Base-by-base conservation (phyloP, 2,329 filamentous ascomycete genomes). In the Botrytis paeoniae region DNA sequence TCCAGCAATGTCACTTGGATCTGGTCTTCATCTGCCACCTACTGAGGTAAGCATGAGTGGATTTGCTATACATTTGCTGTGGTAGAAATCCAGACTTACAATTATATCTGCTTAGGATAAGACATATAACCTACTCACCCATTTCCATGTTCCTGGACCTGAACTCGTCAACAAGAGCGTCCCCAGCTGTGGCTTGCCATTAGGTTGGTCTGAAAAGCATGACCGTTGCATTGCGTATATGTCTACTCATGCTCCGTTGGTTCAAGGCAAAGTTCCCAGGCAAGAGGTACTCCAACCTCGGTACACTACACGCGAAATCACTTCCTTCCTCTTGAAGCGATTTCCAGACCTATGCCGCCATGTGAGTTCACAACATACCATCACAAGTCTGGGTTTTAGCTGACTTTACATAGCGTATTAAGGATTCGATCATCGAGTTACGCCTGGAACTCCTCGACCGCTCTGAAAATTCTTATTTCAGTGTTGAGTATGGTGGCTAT, bases 221-320 rank as follows among this genome's bases (percentile, higher is more conserved):
- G 72, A 73, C 37, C 69, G 72, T 20, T 73, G 70, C 39, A 73
- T 73, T 29, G 72, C 72, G 20, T 73, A 73, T 25, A 20, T 73
- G 20, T 70, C 72, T 16, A 73, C 72, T 16, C 72, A 73, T 43
- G 72, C 72, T 54, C 68, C 69, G 7, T 57, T 73, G 22, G 41
- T 48, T 22, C 29, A 73, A 35, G 72, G 72, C 3, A 73, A 71
- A 22, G 59, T 73, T 6, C 72, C 72, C 12, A 57, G n/a, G 14
- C 66, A 71, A n/a, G 72, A 73, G 22, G 39, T n/a, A 32, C 14
- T 32, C 3, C 63, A 71, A 6, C 51, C 59, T 35, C 41, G 72
- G 18, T 61, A 73, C 25, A 71, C 45, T 6, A 71, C 68, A 7
- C 43, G 32, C 4, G 37, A 66, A 9, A 73, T 71, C 20, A 57